phyloP scores from a whole-genome alignment of 805 yeast species.

The Wickerhamiella kurtzmanii region DNA sequence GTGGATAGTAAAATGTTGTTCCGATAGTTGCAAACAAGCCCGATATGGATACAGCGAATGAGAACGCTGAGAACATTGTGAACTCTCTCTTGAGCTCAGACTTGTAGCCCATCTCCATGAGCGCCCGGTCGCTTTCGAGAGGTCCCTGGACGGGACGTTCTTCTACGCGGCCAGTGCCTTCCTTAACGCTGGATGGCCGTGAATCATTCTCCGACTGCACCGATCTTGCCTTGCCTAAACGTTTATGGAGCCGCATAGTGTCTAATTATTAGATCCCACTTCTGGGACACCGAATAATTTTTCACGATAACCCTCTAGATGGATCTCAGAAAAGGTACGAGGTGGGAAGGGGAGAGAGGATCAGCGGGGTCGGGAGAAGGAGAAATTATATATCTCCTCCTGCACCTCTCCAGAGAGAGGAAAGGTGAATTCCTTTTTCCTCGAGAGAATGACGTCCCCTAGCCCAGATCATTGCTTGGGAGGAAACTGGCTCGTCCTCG shows the following conservation, averaged over 20 bases:
- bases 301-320: not conserved
- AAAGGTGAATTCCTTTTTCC: too few relatives aligned
- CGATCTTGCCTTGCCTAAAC: not conserved
- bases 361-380: not conserved
- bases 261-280: not conserved
- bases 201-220: not conserved
- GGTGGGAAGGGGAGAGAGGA: not conserved
- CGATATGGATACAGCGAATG: constrained; percentile 51
- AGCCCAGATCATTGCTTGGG: not conserved
- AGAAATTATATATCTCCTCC: not conserved
- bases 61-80: constrained; percentile 46
- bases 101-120: constrained; percentile 41
- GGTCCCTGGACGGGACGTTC: not conserved
- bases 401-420: too few relatives aligned
- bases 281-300: not conserved
- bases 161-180: not conserved
- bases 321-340: too few relatives aligned
- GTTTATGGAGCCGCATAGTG: not conserved
- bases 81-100: constrained; percentile 48
- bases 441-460: not conserved
- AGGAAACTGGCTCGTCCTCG: too few relatives aligned
- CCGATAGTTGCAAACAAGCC: constrained; percentile 53
- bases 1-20: constrained; percentile 37
- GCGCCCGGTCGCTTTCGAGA: constrained; percentile 4
- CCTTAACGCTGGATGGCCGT: not conserved